A percentile compares a stretch with the other conserved stretches of the same genome.
Conservation (phyloP, 768 basidiomycete genomes). For the Boletus tylopilopsis region DNA sequence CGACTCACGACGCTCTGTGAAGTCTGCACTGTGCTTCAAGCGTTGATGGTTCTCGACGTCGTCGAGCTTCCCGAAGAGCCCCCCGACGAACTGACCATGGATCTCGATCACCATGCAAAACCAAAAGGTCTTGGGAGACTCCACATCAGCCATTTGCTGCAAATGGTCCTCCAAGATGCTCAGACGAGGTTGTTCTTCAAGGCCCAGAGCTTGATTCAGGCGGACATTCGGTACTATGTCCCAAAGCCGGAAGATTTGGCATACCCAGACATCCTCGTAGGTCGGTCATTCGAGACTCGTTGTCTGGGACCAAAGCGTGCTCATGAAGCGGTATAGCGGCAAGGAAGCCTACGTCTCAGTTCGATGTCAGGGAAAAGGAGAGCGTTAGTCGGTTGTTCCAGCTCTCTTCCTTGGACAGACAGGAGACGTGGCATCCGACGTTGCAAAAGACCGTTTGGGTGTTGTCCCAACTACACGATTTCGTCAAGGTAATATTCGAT, state of each 20-base stretch:
- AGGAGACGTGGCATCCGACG: constrained; percentile 91
- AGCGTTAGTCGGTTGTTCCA: constrained; percentile 67
- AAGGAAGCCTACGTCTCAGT: constrained; percentile 40
- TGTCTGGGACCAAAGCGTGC: not conserved
- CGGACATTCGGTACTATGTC: constrained; percentile 80
- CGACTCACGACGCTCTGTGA: constrained; percentile 85
- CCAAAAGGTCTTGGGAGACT: constrained; percentile 50
- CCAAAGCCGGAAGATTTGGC: constrained; percentile 77
- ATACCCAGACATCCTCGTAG: constrained; percentile 79
- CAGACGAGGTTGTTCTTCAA: constrained; percentile 96
- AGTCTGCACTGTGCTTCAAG: constrained; percentile 94
- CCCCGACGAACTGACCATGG: constrained; percentile 33
- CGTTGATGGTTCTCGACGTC: constrained; percentile 91
- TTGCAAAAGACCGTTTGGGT: constrained; percentile 89
- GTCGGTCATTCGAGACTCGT: constrained; percentile 37
- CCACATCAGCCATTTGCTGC: constrained; percentile 76
- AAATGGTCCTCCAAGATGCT: constrained; percentile 92
- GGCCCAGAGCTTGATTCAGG: constrained; percentile 87
- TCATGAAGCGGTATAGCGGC: constrained; percentile 36
- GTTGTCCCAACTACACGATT: constrained; percentile 82
- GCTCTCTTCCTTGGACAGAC: constrained; percentile 64
- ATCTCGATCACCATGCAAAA: constrained; percentile 37
- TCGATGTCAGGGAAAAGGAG: constrained; percentile 62
- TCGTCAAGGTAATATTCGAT: constrained; percentile 73
- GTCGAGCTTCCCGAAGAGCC: constrained; percentile 35